Evolutionary conservation across 2,329 filamentous ascomycete species (phyloP).

Genomic region (Cyclaneusma minus): DNA sequence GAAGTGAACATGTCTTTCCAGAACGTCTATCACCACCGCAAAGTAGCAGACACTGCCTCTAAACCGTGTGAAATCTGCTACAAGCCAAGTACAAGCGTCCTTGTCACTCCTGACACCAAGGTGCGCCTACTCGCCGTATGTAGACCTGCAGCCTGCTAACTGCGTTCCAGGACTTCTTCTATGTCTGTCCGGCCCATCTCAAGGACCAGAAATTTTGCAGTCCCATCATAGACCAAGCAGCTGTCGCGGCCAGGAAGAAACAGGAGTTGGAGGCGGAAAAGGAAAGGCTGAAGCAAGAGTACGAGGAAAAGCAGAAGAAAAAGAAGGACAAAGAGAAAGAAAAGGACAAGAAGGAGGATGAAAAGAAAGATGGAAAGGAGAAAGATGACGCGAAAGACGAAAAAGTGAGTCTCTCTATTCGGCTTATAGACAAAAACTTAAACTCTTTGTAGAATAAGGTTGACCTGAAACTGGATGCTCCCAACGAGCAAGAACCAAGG

Average conservation of each 20-base stretch:
- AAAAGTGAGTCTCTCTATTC: constrained; percentile 18
- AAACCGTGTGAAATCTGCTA: constrained; percentile 86
- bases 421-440: no score
- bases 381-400: constrained; percentile 25
- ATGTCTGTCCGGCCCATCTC: constrained; percentile 70
- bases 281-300: constrained; percentile 49
- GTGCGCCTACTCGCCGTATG: constrained; percentile 27
- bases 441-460: constrained; percentile 12
- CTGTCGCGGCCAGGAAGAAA: constrained; percentile 36
- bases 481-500: constrained; percentile 41
- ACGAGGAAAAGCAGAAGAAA: constrained; percentile 63
- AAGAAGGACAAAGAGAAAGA: constrained; percentile 55
- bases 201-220: constrained; percentile 70
- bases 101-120: constrained; percentile 83
- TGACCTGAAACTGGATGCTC: constrained; percentile 4
- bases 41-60: constrained; percentile 68
- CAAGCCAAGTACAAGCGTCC: constrained; percentile 71
- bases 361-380: constrained; percentile 30
- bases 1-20: constrained; percentile 35
- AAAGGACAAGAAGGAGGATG: constrained; percentile 35
- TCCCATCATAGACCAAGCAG: constrained; percentile 55
- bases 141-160: neutral
- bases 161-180: constrained; percentile 63
- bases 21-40: constrained; percentile 75
- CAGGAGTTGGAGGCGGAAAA: constrained; percentile 52